phyloP scores from a whole-genome alignment of 129 eudicot genomes.

The Arctium lappa region DNA sequence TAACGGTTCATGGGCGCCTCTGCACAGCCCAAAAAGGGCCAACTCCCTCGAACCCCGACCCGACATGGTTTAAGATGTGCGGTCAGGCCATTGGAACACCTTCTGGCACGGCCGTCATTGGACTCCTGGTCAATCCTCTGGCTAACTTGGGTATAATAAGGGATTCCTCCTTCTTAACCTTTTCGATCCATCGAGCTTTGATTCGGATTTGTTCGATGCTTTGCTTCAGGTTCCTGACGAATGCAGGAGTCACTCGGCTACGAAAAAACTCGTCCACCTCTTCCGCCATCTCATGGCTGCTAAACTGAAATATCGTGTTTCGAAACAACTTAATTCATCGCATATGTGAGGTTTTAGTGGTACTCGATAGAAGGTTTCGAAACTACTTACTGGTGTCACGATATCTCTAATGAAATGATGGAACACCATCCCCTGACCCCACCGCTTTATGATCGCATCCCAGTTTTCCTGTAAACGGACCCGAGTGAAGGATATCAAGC shows the following conservation, averaged over 20 bases:
- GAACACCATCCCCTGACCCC: conserved; percentile 45
- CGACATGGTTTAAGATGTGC: no score
- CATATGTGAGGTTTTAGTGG: neutral
- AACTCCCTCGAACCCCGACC: no score
- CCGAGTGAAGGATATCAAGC: neutral
- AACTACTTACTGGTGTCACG: conserved; percentile 38
- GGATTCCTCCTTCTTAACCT: conserved; percentile 39
- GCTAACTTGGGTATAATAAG: conserved; percentile 35
- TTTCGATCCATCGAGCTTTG: conserved; percentile 41
- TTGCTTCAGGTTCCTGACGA: conserved; percentile 49
- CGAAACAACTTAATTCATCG: neutral
- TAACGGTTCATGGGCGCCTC: no score
- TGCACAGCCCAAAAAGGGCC: no score
- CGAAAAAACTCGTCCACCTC: conserved; percentile 47
- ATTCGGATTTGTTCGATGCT: conserved; percentile 50
- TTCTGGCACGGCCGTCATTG: neutral
- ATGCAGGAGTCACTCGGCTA: conserved; percentile 36
- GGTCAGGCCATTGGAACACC: neutral
- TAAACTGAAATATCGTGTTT: conserved; percentile 29
- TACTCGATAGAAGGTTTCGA: neutral
- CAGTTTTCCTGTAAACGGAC: conserved; percentile 44
- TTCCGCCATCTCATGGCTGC: conserved; percentile 46
- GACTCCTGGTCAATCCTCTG: conserved; percentile 30
- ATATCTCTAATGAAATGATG: conserved; percentile 42
- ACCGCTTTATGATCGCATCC: conserved; percentile 33